Conservation (phyloP, 805 yeast genomes). For the Ogataea siamensis region DNA sequence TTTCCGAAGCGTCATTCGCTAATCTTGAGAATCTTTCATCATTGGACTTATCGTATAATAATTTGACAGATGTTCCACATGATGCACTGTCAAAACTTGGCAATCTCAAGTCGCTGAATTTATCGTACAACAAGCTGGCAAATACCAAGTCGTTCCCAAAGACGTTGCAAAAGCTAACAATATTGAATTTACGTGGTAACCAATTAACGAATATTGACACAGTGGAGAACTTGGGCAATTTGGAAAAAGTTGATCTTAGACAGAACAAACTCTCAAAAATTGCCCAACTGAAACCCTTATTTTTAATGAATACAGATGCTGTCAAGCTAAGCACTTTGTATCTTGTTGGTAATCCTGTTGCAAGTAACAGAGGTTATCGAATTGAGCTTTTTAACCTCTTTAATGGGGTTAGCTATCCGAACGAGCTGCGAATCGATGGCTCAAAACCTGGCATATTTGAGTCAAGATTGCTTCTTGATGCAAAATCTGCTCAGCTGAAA, state of each 20-base stretch:
- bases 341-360: slow-evolving; percentile 40
- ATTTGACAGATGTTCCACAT: slow-evolving; percentile 48
- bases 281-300: slow-evolving; percentile 40
- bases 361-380: slow-evolving; percentile 42
- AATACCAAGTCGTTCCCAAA: slow-evolving; percentile 35
- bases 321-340: slow-evolving; percentile 28
- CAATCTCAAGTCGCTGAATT: slow-evolving; percentile 49
- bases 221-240: slow-evolving; percentile 39
- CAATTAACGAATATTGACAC: slow-evolving; percentile 41
- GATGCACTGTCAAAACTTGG: slow-evolving; percentile 46
- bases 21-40: slow-evolving; percentile 35
- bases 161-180: slow-evolving; percentile 41
- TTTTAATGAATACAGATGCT: slow-evolving; percentile 27
- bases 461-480: slow-evolving; percentile 50
- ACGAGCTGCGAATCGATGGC: slow-evolving; percentile 52
- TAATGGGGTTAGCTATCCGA: slow-evolving; percentile 50
- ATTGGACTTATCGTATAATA: slow-evolving; percentile 56
- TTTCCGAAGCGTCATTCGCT: slow-evolving; percentile 33
- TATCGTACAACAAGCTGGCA: slow-evolving; percentile 47
- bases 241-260: slow-evolving; percentile 54
- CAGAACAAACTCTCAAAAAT: slow-evolving; percentile 43
- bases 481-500: slow-evolving; percentile 44
- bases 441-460: slow-evolving; percentile 63
- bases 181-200: slow-evolving; percentile 52
- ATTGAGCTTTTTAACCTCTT: slow-evolving; percentile 54